Base-by-base conservation (phyloP, 1,284 basidiomycete genomes). In the Leccinum ambiguum region DNA sequence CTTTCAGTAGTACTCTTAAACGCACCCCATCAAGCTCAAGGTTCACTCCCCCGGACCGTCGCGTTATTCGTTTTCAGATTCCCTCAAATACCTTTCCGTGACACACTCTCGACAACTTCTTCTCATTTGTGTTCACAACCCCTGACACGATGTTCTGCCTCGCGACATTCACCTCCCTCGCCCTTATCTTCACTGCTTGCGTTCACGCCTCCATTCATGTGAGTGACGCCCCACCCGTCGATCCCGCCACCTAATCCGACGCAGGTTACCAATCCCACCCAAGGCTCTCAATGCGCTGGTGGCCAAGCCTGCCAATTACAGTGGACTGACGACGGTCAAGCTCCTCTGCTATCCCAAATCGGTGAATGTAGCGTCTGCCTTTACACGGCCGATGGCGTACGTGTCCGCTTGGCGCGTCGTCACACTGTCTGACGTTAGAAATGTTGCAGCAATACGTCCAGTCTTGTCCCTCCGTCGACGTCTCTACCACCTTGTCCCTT, bases 251-350 rank as follows among this genome's bases (percentile, higher is more conserved):
- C 66, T 60, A 14, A 63, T 43, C n/a, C 43, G 58, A 0, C 36
- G 3, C 65, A 90, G 88, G 80, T 89, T 54, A 79, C 82, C 41
- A 66, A 78, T 60, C 89, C 89, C 16, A 64, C 71, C 6, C 62
- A 72, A 57, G 71, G 76, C 45, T 78, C 81, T 6, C 75, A 75
- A 6, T 89, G 86, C 71, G 75, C 76, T 56, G 88, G 76, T 33
- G 86, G 84, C 10, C 72, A 84, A 67, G 65, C 80, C 13, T 89
- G 86, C 74, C 76, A 73, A 0, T 80, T 90, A 2, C 65, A 79
- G 61, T 91, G 88, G 87, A 65, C 85, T 1, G 89, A 91, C 61
- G 78, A 91, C 65, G 89, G 89, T 16, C 60, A 67, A n/a, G 61
- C 65, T 2, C 89, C 89, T 2, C 73, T 84, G 14, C 71, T 89